Evolutionary conservation across 2,329 filamentous ascomycete genomes (phyloP), one percentile per base, ranked within the genome.

Genomic region (Cercospora zeae-maydis): DNA sequence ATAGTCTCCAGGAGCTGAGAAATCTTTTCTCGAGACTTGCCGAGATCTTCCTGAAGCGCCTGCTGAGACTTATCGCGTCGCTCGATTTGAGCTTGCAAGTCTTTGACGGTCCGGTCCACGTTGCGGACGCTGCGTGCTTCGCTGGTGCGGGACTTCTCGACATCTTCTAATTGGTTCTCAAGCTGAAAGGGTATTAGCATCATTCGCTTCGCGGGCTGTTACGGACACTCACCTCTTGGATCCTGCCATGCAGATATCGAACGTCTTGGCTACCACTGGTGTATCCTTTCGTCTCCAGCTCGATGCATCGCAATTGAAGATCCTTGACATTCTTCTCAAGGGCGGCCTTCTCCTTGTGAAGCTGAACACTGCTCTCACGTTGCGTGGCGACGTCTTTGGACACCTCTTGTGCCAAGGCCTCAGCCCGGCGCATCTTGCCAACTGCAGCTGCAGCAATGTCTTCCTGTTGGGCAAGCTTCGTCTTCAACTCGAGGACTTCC

Each of bases 211-310:
- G 51, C 30, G 24, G 19, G 24, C 9, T n/a, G 9, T 39, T 36
- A 56, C 49, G 42, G 37, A 30, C 31, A 76, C 86, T 84, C 82
- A 96, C 93, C 84, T 98, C 93, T 80, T 97, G 92, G 68, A 99
- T 92, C 56, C 93, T 87, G 73, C 92, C 93, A 78, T 97, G 91
- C 72, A 98, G 79, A 80, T 97, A 98, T 73, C 95, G 90, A 69
- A 98, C 91, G 77, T 98, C 93, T 72, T 96, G 92, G 76, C 93
- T 96, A 24, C 91, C 91, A 68, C 89, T 96, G 19, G 93, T 95
- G 78, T 96, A 98, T 58, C 93, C 92, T 81, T 98, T 98, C 47
- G 95, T 98, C 80, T 99, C 93, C 8, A 98, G 83, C 75, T 98
- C 95, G 58, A 99, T 89, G 61, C 96, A 86, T 73, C 88, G 88